Conservation (phyloP, 2,329 filamentous ascomycete species). For the Rachicladosporium sp. region DNA sequence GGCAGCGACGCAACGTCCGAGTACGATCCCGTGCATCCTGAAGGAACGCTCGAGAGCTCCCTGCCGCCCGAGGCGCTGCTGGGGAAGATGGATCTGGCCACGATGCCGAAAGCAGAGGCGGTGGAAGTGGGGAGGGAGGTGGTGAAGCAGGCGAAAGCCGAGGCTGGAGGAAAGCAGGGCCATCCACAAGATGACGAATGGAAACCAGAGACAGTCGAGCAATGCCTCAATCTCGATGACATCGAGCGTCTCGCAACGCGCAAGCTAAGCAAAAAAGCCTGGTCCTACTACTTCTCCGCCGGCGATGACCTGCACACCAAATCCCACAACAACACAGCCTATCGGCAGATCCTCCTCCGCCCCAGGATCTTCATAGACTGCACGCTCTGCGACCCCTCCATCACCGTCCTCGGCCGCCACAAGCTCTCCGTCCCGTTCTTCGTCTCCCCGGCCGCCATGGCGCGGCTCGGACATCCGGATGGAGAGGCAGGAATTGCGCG, state of each 20-base stretch:
- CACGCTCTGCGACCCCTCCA: slow-evolving; percentile 63
- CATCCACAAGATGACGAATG: slow-evolving; percentile 18
- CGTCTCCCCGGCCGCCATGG: slow-evolving; percentile 81
- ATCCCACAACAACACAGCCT: slow-evolving; percentile 65
- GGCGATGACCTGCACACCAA: slow-evolving; percentile 74
- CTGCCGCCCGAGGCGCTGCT: slow-evolving; percentile 67
- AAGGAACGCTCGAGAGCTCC: slow-evolving; percentile 75
- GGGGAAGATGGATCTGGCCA: slow-evolving; percentile 60
- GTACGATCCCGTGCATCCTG: slow-evolving; percentile 90
- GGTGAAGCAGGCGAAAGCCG: slow-evolving; percentile 18
- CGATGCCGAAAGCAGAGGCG: slow-evolving; percentile 41
- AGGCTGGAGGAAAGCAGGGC: slow-evolving; percentile 3
- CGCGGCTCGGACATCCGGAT: slow-evolving; percentile 69
- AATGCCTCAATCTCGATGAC: slow-evolving; percentile 77
- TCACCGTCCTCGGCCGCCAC: slow-evolving; percentile 56
- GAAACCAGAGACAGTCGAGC: slow-evolving; percentile 42
- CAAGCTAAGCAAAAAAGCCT: slow-evolving; percentile 70
- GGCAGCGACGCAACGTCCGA: slow-evolving; percentile 87
- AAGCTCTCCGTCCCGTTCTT: slow-evolving; percentile 67
- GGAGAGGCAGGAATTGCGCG: slow-evolving; percentile 77
- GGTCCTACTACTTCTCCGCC: slow-evolving; percentile 92
- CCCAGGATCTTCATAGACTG: slow-evolving; percentile 85
- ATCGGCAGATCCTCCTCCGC: slow-evolving; percentile 69
- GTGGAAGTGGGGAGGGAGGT: too few relatives aligned
- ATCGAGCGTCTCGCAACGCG: slow-evolving; percentile 72